Conservation (phyloP, 306 rosid species). For the Lathyrus aphaca region DNA sequence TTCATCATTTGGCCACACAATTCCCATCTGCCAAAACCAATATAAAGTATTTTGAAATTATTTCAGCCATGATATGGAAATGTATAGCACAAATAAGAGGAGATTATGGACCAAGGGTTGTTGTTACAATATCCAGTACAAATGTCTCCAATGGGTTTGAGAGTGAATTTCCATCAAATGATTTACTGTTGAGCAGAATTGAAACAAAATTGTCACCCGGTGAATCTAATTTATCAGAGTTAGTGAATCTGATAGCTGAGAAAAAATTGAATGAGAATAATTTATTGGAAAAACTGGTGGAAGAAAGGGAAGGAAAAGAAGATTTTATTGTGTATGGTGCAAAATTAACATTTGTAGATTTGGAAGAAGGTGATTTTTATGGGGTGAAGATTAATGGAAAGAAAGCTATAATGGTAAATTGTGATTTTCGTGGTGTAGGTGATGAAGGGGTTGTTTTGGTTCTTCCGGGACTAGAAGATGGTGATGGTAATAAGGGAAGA, state of each 20-base stretch:
- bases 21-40: background rate
- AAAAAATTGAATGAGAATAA: constrained; percentile 45
- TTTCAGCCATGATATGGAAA: constrained; percentile 71
- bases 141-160: constrained; percentile 14
- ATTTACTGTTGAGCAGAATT: constrained; percentile 50
- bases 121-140: constrained; percentile 57
- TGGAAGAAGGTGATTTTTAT: constrained; percentile 59
- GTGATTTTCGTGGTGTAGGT: constrained; percentile 64
- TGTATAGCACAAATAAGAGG: constrained; percentile 46
- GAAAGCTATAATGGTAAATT: constrained; percentile 57
- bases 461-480: constrained; percentile 51
- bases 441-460: constrained; percentile 74
- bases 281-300: constrained; percentile 43
- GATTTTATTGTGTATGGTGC: constrained; percentile 70
- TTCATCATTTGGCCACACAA: constrained; percentile 43
- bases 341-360: constrained; percentile 66
- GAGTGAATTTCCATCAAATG: constrained; percentile 51
- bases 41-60: constrained; percentile 49
- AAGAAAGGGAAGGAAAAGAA: constrained; percentile 36
- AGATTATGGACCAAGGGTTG: constrained; percentile 32
- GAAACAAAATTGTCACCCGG: constrained; percentile 43
- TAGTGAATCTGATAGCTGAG: constrained; percentile 53
- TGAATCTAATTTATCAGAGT: constrained; percentile 45
- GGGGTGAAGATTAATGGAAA: constrained; percentile 65
- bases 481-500: constrained; percentile 40